These are phyloP conservation scores for Aspergillus nomiae DNA, from an alignment of 2,329 filamentous ascomycete genomes.

Conservation along the genomic window DNA sequence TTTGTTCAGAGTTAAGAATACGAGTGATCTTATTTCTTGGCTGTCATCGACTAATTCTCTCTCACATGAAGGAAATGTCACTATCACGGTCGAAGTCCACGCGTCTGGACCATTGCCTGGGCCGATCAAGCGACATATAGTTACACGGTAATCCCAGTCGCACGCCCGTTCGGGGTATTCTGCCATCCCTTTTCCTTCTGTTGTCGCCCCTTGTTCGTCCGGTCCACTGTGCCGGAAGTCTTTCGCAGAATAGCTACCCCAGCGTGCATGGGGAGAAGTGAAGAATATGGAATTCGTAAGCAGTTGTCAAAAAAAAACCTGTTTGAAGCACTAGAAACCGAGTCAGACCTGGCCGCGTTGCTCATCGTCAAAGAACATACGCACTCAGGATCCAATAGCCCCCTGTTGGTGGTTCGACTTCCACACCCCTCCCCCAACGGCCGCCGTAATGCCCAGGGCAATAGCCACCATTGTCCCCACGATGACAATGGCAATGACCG, in stretches of 20 bases:
- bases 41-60: not conserved
- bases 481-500: constrained; percentile 43
- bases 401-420: constrained; percentile 36
- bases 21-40: not conserved
- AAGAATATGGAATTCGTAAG: not conserved
- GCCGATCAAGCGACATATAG: not conserved
- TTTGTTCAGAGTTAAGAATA: not conserved
- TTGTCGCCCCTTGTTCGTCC: not conserved
- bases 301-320: not conserved
- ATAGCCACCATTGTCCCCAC: constrained; percentile 48
- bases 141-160: not conserved
- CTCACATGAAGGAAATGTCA: not conserved
- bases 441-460: constrained; percentile 47
- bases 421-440: constrained; percentile 49
- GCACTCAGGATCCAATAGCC: constrained; percentile 23
- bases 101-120: not conserved
- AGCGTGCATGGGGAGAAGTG: not conserved
- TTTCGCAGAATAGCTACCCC: not conserved
- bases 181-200: not conserved
- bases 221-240: not conserved
- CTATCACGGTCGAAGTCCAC: not conserved
- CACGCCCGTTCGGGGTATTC: not conserved
- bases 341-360: not conserved
- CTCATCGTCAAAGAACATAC: constrained; percentile 4
- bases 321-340: not conserved